phyloP scores from a whole-genome alignment of 169 alveolate genomes.

The Besnoitia besnoiti region DNA sequence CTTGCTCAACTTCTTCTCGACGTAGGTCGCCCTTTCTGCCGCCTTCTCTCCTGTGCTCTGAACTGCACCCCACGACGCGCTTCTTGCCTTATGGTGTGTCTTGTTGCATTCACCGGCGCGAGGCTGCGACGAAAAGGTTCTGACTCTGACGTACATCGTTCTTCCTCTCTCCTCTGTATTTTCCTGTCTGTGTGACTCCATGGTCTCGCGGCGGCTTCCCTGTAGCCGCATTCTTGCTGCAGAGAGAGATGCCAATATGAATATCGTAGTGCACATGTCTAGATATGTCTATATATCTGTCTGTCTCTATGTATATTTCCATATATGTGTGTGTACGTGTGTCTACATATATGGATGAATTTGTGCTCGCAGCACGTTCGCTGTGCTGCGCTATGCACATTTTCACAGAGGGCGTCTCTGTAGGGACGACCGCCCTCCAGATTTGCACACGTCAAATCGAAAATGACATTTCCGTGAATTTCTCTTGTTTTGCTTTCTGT shows the following conservation, averaged over 20 bases:
- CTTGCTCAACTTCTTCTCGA: constrained; percentile 68
- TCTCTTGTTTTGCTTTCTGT: not conserved
- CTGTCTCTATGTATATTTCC: not conserved
- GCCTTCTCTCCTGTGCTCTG: no score
- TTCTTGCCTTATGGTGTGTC: not conserved
- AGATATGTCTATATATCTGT: not conserved
- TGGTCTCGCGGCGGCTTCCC: not conserved
- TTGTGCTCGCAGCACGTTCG: no score
- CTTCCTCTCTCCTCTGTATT: not conserved
- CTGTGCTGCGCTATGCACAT: no score
- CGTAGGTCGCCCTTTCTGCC: no score
- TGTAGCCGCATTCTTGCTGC: not conserved
- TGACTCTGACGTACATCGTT: no score
- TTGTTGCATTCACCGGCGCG: not conserved
- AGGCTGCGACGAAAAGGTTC: no score
- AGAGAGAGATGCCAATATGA: no score
- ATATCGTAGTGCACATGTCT: no score
- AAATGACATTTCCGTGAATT: not conserved
- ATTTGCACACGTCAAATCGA: no score
- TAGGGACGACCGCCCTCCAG: no score
- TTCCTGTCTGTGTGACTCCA: not conserved
- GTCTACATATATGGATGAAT: constrained; percentile 69
- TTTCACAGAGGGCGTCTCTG: no score
- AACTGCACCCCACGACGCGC: no score
- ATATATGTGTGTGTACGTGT: not conserved